Evolutionary conservation across 192 early-diverging fungal species (phyloP).

Genomic region (Kappamyces sp.): DNA sequence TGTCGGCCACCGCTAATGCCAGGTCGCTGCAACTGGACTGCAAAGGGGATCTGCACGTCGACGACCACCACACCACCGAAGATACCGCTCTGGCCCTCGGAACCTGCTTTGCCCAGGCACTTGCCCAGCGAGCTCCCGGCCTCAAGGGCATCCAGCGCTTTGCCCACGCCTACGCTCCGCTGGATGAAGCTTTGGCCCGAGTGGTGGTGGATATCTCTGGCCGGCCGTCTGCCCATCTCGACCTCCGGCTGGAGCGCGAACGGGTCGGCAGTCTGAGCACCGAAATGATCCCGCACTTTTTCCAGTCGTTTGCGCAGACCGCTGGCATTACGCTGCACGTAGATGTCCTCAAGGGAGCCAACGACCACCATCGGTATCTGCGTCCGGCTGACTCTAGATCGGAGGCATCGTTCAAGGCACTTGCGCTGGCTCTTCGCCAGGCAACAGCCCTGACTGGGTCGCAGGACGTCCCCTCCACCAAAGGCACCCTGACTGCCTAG

Average conservation of each 20-base stretch:
- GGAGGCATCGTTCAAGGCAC: slow-evolving; percentile 95
- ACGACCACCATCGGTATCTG: slow-evolving; percentile 90
- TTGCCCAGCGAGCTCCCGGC: slow-evolving; percentile 71
- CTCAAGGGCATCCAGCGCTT: slow-evolving; percentile 91
- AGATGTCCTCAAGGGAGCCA: slow-evolving; percentile 87
- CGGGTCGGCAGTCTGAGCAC: slow-evolving; percentile 83
- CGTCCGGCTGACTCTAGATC: slow-evolving; percentile 46
- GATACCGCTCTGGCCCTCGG: slow-evolving; percentile 93
- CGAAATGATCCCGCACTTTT: slow-evolving; percentile 98
- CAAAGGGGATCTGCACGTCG: slow-evolving; percentile 91
- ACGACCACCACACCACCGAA: slow-evolving; percentile 98
- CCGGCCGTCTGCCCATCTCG: slow-evolving; percentile 73
- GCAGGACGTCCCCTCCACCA: slow-evolving; percentile 88
- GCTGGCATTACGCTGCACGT: slow-evolving; percentile 96
- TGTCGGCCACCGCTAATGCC: slow-evolving; percentile 88
- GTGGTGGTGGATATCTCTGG: slow-evolving; percentile 98
- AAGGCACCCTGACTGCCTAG: slow-evolving; percentile 61
- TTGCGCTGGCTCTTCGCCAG: slow-evolving; percentile 88
- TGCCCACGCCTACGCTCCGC: slow-evolving; percentile 88
- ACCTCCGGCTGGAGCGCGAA: slow-evolving; percentile 86
- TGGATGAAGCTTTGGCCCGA: slow-evolving; percentile 93
- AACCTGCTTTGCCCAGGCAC: slow-evolving; percentile 85
- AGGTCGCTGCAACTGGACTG: slow-evolving; percentile 75
- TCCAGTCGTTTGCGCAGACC: slow-evolving; percentile 84
- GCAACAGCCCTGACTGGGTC: slow-evolving; percentile 83